phyloP scores from a whole-genome alignment of 495 filamentous ascomycete genomes.

The Lophiotrema nucula region DNA sequence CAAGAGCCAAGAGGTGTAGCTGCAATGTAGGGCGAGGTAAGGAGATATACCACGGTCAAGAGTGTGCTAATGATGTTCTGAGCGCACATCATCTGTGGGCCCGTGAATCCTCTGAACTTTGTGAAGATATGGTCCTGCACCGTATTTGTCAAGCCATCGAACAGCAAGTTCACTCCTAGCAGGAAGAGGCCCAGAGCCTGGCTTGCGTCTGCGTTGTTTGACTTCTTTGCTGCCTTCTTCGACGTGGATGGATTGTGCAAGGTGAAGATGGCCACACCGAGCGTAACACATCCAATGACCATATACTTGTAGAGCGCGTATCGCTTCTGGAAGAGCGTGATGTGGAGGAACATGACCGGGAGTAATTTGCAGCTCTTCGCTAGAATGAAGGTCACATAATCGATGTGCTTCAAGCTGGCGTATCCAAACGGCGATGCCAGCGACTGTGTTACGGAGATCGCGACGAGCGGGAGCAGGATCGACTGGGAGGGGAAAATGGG shows the following conservation, averaged over 20 bases:
- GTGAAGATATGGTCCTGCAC: conserved; percentile 94
- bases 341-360: conserved; percentile 93
- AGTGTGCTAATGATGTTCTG: conserved; percentile 80
- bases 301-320: conserved; percentile 97
- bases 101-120: conserved; percentile 72
- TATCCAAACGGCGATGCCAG: conserved; percentile 95
- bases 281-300: conserved; percentile 85
- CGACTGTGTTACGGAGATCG: conserved; percentile 82
- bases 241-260: conserved; percentile 73
- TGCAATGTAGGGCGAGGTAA: conserved; percentile 74
- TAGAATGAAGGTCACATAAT: conserved; percentile 98
- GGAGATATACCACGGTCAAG: conserved; percentile 71
- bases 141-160: conserved; percentile 93
- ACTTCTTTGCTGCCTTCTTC: conserved; percentile 57
- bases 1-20: conserved; percentile 63
- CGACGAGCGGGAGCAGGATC: conserved; percentile 75
- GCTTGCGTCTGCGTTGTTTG: conserved; percentile 47
- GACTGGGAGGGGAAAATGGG: conserved; percentile 71
- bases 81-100: conserved; percentile 99
- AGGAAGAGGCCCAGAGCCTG: conserved; percentile 73
- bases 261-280: conserved; percentile 92
- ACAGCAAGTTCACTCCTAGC: conserved; percentile 86
- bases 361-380: conserved; percentile 97
- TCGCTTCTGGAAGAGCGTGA: conserved; percentile 83
- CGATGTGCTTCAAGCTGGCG: conserved; percentile 87